These are phyloP conservation scores for Emericellopsis cladophorae DNA, from an alignment of 2,329 filamentous ascomycete species.

Conservation along the genomic window DNA sequence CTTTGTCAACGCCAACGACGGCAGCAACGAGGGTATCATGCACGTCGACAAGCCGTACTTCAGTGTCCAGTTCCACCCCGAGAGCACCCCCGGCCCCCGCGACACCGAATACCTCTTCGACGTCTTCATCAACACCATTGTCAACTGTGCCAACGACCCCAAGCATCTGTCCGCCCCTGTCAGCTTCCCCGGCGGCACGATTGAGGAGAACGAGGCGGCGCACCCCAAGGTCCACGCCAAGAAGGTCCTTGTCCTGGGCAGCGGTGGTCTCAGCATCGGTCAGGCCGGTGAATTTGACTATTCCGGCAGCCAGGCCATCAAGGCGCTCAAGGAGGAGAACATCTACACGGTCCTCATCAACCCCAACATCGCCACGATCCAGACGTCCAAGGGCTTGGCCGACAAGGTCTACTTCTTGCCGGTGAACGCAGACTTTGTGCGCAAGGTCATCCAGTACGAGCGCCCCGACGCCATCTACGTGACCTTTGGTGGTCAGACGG, in stretches of 20 bases:
- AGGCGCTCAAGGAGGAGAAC: conserved; percentile 92
- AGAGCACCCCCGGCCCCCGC: conserved; percentile 87
- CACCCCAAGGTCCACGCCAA: conserved; percentile 76
- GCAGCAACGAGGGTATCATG: conserved; percentile 95
- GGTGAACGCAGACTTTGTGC: conserved; percentile 92
- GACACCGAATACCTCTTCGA: conserved; percentile 97
- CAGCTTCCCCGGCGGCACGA: conserved; percentile 73
- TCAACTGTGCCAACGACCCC: conserved; percentile 54
- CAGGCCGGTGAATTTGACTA: conserved; percentile 99
- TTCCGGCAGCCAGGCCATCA: conserved; percentile 96
- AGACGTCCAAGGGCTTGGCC: conserved; percentile 92
- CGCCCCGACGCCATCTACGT: conserved; percentile 93
- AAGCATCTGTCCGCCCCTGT: conserved; percentile 61
- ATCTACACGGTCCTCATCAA: conserved; percentile 98
- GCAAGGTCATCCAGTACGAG: conserved; percentile 93
- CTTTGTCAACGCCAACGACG: conserved; percentile 96
- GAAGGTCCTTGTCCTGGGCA: conserved; percentile 90
- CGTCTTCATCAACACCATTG: conserved; percentile 82
- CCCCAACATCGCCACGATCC: conserved; percentile 97
- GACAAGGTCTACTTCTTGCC: conserved; percentile 99
- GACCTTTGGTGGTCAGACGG: conserved; percentile 95
- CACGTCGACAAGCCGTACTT: conserved; percentile 81
- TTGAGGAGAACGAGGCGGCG: conserved; percentile 63
- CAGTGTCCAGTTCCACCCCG: conserved; percentile 98
- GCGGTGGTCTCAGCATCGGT: conserved; percentile 90